These are phyloP conservation scores for Ganoderma resinaceum DNA, from an alignment of 1,284 basidiomycete genomes.

Conservation along the genomic window DNA sequence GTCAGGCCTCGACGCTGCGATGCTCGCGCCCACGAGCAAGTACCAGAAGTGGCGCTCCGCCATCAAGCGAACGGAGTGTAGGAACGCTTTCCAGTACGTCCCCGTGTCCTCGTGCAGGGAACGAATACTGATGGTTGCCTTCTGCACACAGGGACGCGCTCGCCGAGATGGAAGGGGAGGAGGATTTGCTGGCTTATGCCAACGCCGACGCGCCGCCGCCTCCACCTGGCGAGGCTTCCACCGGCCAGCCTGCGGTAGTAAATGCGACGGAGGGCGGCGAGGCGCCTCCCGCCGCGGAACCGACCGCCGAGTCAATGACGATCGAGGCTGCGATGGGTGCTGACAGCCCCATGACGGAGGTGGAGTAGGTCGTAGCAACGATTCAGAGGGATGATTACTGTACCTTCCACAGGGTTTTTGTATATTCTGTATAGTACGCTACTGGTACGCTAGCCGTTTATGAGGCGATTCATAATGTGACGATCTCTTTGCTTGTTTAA, in stretches of 20 bases:
- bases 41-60: slow-evolving; percentile 41
- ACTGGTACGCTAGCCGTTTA: background rate
- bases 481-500: background rate
- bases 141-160: slow-evolving; percentile 22
- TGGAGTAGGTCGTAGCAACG: background rate
- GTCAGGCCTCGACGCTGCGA: slow-evolving; percentile 39
- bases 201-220: background rate
- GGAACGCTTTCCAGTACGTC: slow-evolving; percentile 41
- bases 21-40: slow-evolving; percentile 38
- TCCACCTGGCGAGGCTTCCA: background rate
- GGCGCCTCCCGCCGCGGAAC: background rate
- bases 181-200: background rate
- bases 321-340: slow-evolving; percentile 21
- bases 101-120: background rate
- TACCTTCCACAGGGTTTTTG: background rate
- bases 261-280: background rate
- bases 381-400: background rate
- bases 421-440: background rate
- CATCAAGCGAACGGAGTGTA: slow-evolving; percentile 38
- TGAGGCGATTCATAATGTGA: background rate
- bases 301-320: background rate
- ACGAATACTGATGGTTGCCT: background rate
- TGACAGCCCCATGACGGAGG: slow-evolving; percentile 31
- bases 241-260: background rate
- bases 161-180: slow-evolving; percentile 28